Conservation (phyloP, 352 stramenopile species). For the Phytophthora pluvialis region DNA sequence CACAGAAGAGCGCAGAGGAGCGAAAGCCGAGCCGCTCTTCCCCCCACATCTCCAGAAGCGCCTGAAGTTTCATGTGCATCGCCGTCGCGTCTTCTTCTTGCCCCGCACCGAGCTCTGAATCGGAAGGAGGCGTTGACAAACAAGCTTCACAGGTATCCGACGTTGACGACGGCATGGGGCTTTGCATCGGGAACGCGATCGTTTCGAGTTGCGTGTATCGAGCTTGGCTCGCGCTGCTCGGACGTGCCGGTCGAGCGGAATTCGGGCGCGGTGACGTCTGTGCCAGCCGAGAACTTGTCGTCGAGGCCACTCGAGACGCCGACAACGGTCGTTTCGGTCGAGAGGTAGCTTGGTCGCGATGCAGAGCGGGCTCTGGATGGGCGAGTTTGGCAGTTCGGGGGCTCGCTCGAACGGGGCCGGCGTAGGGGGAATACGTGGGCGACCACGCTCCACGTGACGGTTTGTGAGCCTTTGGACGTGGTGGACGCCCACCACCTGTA, state of each 20-base stretch:
- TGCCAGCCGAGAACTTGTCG: constrained; percentile 28
- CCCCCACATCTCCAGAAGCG: constrained; percentile 62
- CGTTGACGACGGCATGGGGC: background rate
- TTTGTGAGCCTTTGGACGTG: constrained; percentile 31
- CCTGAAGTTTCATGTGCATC: constrained; percentile 50
- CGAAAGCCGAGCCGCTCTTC: constrained; percentile 56
- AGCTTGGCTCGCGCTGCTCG: constrained; percentile 49
- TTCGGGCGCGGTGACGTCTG: constrained; percentile 17
- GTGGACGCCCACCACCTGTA: constrained; percentile 21
- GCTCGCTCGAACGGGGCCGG: constrained; percentile 31
- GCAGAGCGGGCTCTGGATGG: constrained; percentile 7
- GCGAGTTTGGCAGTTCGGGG: constrained; percentile 39
- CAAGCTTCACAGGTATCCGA: constrained; percentile 18
- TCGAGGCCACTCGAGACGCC: constrained; percentile 36
- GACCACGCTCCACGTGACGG: constrained; percentile 23
- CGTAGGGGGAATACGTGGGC: constrained; percentile 30
- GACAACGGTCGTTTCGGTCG: constrained; percentile 49
- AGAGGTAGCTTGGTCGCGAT: background rate
- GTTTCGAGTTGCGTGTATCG: constrained; percentile 37
- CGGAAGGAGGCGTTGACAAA: constrained; percentile 14
- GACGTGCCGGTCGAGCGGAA: constrained; percentile 38
- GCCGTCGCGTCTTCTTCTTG: constrained; percentile 28
- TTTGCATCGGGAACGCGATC: constrained; percentile 40
- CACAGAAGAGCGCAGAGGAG: constrained; percentile 66
- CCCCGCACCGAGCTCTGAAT: constrained; percentile 3